These are phyloP conservation scores for Aspergillus cristatus DNA, from an alignment of 495 filamentous ascomycete genomes.

Conservation along the genomic window DNA sequence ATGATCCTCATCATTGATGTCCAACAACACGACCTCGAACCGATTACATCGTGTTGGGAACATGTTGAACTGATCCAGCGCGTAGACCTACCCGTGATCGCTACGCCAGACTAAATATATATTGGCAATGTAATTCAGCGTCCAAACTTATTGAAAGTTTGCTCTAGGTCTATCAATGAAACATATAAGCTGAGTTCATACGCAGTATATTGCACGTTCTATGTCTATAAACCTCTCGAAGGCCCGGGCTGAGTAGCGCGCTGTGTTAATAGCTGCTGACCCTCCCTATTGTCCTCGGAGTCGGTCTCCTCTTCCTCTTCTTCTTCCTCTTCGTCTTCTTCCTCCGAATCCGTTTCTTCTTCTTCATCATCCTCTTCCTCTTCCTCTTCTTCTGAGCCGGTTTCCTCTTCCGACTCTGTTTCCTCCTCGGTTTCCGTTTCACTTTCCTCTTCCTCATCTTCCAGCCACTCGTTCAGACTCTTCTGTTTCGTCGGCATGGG, in stretches of 20 bases:
- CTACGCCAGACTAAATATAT: too few relatives aligned
- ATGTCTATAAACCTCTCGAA: not conserved
- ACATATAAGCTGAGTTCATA: too few relatives aligned
- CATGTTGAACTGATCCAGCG: too few relatives aligned
- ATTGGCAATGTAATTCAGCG: too few relatives aligned
- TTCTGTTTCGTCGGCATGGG: slow-evolving; percentile 42
- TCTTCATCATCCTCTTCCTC: slow-evolving; percentile 41
- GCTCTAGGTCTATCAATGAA: too few relatives aligned
- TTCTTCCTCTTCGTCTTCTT: slow-evolving; percentile 39
- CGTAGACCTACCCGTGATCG: too few relatives aligned
- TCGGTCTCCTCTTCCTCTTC: slow-evolving; percentile 35
- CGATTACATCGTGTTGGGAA: too few relatives aligned
- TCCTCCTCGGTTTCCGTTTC: slow-evolving; percentile 40
- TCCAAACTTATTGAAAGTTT: too few relatives aligned
- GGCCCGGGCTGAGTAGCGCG: not conserved
- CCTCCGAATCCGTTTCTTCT: slow-evolving; percentile 29
- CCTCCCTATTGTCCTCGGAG: slow-evolving; percentile 22
- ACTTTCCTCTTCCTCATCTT: slow-evolving; percentile 38
- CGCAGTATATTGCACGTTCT: too few relatives aligned
- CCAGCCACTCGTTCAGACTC: slow-evolving; percentile 83
- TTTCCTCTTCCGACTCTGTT: slow-evolving; percentile 41
- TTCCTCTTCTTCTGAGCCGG: slow-evolving; percentile 41
- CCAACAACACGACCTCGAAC: too few relatives aligned
- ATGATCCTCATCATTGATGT: too few relatives aligned
- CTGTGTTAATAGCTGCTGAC: slow-evolving; percentile 12